Base-by-base conservation (phyloP, 1,139 yeast genomes). In the Candida labiduridarum region DNA sequence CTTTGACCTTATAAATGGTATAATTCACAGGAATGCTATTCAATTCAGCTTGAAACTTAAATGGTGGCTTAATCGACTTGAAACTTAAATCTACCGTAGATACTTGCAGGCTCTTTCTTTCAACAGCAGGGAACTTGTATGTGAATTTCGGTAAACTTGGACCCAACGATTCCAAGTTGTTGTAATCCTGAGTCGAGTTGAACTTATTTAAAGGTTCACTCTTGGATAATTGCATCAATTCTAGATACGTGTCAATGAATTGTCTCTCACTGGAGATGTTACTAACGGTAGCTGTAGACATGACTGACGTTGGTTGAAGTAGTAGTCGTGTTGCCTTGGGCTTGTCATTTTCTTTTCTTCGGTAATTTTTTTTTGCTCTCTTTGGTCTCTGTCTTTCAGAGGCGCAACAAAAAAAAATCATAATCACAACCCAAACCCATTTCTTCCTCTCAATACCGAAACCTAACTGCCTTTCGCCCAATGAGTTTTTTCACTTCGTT, bases 61-160 rank as follows among this genome's bases (percentile, higher is more conserved):
- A 71, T 1, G 81, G 81, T 0, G 80, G 80, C 51, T 71, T 73
- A 48, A 76, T 74, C 25, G 79, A 74, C 59, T 75, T 75, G 59
- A 76, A 66, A 2, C 64, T 59, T 22, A 75, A 55, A 15, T 61
- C 52, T 11, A 56, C 42, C n/a, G 49, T 48, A 5, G 51, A 45
- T 1, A 40, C 50, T 5, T 39, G 14, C 2, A 36, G 15, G 6
- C 25, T 44, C 1, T 29, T 39, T 14, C 52, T 42, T 19, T 34
- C 44, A 11, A 53, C 43, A 10, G 52, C 49, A 4, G 80, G 80
- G 40, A 76, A 66, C 1, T 61, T 59, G 33, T 58, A 61, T 18
- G 60, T 58, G 41, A 67, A 56, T 36, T 61, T 57, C 22, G 80
- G 79, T 49, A 76, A 68, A 25, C 74, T 64, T 16, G 80, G 80